Percentiles rank a stretch among this genome's conserved stretches.
phyloP scores from a whole-genome alignment of 257 asterid species.

The Lavandula angustifolia region DNA sequence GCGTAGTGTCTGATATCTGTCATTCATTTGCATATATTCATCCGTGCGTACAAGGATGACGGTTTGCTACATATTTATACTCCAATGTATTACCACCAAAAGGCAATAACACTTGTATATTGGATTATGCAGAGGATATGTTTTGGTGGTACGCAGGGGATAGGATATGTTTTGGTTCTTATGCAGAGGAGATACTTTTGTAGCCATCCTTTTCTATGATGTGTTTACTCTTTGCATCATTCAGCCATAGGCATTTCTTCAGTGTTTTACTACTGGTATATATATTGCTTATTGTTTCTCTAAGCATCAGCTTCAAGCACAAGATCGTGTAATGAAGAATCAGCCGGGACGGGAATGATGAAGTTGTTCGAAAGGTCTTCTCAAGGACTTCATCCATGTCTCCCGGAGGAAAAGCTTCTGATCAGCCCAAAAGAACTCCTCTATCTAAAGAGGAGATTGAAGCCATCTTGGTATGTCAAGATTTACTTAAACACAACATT shows the following conservation, averaged over 20 bases:
- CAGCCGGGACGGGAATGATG: constrained; percentile 35
- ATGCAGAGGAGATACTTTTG: background rate
- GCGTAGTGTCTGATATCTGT: too few relatives aligned
- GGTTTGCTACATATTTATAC: too few relatives aligned
- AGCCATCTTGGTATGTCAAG: constrained; percentile 57
- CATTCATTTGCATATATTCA: too few relatives aligned
- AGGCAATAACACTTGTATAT: too few relatives aligned
- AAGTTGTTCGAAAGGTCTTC: constrained; percentile 40
- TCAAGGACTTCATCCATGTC: constrained; percentile 50
- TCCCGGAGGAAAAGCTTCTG: constrained; percentile 79
- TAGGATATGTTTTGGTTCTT: too few relatives aligned
- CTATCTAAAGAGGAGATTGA: constrained; percentile 79
- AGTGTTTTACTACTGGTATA: too few relatives aligned
- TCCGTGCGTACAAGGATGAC: too few relatives aligned
- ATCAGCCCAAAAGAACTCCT: constrained; percentile 82
- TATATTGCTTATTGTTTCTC: constrained; percentile 14
- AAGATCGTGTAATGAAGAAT: constrained; percentile 42
- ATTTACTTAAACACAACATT: background rate
- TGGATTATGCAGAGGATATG: too few relatives aligned
- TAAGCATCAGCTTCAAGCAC: constrained; percentile 41
- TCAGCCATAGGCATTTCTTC: background rate
- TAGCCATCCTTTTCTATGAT: too few relatives aligned
- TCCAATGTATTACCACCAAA: too few relatives aligned
- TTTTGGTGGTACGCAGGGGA: too few relatives aligned
- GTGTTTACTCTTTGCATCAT: background rate